These are phyloP conservation scores for Agrocybe chaxingu DNA, from an alignment of 768 basidiomycete species.

Conservation along the genomic window DNA sequence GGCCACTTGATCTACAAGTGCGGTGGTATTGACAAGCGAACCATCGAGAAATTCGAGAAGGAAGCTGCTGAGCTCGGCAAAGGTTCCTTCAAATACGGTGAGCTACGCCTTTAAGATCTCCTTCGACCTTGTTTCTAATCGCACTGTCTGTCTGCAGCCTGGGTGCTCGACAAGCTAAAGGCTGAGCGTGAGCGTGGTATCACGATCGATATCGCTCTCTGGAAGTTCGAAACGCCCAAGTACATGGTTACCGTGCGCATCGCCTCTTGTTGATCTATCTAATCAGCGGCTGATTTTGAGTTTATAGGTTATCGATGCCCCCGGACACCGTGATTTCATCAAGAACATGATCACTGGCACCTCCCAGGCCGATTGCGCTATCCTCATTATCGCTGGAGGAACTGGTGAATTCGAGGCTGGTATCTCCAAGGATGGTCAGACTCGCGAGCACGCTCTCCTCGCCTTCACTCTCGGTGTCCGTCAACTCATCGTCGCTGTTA, in stretches of 20 bases:
- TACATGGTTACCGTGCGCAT: constrained; percentile 83
- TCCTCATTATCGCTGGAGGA: constrained; percentile 99
- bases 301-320: constrained; percentile 93
- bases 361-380: constrained; percentile 99
- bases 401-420: constrained; percentile 99
- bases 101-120: constrained; percentile 23
- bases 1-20: constrained; percentile 99
- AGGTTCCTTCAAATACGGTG: constrained; percentile 97
- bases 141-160: constrained; percentile 55
- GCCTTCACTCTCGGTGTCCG: constrained; percentile 99
- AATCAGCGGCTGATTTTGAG: constrained; percentile 16
- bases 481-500: constrained; percentile 99
- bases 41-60: constrained; percentile 99
- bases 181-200: constrained; percentile 99
- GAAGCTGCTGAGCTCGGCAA: constrained; percentile 99
- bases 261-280: constrained; percentile 9
- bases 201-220: constrained; percentile 99
- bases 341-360: constrained; percentile 99
- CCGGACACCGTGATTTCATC: constrained; percentile 99
- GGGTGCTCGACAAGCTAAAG: constrained; percentile 99
- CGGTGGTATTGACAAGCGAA: constrained; percentile 99
- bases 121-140: constrained; percentile 13
- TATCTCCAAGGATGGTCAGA: constrained; percentile 99
- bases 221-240: constrained; percentile 99
- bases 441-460: constrained; percentile 99